These are phyloP conservation scores for Bretschneidera sinensis DNA, from an alignment of 345 rosid species.

Conservation along the genomic window DNA sequence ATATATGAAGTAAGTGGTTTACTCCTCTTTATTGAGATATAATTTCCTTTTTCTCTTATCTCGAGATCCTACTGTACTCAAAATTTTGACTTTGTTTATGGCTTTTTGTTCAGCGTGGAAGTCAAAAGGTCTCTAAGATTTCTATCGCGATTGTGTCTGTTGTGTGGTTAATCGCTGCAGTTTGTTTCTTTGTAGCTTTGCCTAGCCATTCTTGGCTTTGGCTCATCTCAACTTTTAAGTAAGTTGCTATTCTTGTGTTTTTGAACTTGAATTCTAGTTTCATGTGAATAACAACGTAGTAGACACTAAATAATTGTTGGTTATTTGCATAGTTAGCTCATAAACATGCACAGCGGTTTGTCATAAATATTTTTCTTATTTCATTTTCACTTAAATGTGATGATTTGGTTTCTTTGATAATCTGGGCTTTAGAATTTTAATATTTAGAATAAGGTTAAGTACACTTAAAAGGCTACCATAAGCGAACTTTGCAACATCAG, in stretches of 20 bases:
- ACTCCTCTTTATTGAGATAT: neutral
- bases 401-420: too few relatives aligned
- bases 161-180: conserved; percentile 57
- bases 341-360: neutral
- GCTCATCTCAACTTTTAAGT: conserved; percentile 78
- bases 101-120: conserved; percentile 64
- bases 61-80: conserved; percentile 5
- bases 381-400: too few relatives aligned
- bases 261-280: too few relatives aligned
- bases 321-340: neutral
- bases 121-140: conserved; percentile 67
- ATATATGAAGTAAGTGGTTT: conserved; percentile 63
- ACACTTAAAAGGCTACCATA: too few relatives aligned
- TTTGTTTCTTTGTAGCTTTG: conserved; percentile 73
- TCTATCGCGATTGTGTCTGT: conserved; percentile 44
- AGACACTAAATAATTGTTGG: neutral
- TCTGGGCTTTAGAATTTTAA: too few relatives aligned
- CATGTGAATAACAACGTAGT: neutral
- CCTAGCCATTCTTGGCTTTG: conserved; percentile 78
- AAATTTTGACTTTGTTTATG: neutral
- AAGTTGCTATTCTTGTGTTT: conserved; percentile 23
- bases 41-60: neutral
- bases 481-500: too few relatives aligned
- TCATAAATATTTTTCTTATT: too few relatives aligned
- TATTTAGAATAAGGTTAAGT: too few relatives aligned